These are phyloP conservation scores for Fusarium sp. DNA, from an alignment of 2,329 filamentous ascomycete genomes.

Conservation along the genomic window DNA sequence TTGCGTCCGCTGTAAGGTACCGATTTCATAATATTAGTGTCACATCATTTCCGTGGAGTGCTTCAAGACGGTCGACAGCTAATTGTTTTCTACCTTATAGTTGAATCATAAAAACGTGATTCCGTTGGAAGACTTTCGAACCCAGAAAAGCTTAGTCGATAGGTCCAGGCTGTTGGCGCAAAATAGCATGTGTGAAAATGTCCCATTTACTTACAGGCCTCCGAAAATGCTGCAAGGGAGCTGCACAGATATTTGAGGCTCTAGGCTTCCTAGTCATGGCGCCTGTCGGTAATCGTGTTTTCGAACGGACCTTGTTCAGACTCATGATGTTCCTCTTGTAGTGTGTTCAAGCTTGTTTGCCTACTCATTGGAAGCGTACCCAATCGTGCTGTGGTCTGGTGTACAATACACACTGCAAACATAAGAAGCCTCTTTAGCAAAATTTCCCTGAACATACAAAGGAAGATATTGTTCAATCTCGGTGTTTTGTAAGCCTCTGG, in stretches of 20 bases:
- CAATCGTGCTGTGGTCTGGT: not conserved
- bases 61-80: no score
- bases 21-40: not conserved
- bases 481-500: accelerated
- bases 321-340: no score
- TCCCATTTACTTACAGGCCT: not conserved
- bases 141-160: not conserved
- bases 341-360: not conserved
- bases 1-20: not conserved
- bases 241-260: no score
- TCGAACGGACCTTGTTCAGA: no score
- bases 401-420: not conserved
- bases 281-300: not conserved
- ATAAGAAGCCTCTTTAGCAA: no score
- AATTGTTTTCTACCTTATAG: not conserved
- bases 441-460: not conserved
- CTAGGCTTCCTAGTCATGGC: not conserved
- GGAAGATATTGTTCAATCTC: not conserved
- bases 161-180: not conserved
- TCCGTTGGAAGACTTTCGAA: no score
- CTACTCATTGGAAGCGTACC: not conserved
- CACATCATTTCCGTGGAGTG: not conserved
- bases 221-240: not conserved
- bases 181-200: not conserved
- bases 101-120: not conserved